These are phyloP conservation scores for Mallotus japonicus DNA, from an alignment of 441 rosid species.

Conservation along the genomic window DNA sequence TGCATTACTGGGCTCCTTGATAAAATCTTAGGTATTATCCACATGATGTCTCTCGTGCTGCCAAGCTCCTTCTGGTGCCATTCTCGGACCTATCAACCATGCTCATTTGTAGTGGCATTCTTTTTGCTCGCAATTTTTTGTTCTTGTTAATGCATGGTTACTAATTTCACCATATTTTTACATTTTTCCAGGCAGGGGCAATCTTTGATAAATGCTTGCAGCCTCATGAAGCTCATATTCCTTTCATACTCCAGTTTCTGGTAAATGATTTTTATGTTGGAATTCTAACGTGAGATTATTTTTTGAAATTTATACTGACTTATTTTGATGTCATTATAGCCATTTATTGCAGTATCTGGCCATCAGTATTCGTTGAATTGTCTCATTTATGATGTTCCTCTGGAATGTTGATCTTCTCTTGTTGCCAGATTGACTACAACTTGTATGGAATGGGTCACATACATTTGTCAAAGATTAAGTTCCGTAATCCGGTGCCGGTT, in stretches of 20 bases:
- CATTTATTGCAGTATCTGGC: neutral
- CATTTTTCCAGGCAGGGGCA: conserved; percentile 63
- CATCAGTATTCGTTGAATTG: neutral
- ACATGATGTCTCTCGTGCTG: conserved; percentile 85
- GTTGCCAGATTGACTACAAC: conserved; percentile 77
- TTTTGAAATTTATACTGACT: neutral
- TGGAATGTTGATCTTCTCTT: conserved; percentile 15
- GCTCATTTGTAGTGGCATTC: conserved; percentile 8
- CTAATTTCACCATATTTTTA: neutral
- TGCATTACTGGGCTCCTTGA: conserved; percentile 43
- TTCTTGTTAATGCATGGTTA: conserved; percentile 1
- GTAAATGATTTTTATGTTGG: conserved; percentile 33
- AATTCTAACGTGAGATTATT: neutral
- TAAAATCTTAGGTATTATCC: conserved; percentile 69
- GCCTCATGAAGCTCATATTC: conserved; percentile 95
- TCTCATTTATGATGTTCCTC: neutral
- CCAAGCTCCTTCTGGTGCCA: conserved; percentile 74
- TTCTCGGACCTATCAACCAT: conserved; percentile 17
- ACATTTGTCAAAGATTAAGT: conserved; percentile 81
- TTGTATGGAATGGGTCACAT: conserved; percentile 95
- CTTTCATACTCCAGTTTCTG: conserved; percentile 91
- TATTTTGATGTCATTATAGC: neutral
- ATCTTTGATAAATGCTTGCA: conserved; percentile 73
- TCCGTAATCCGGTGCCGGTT: conserved; percentile 80
- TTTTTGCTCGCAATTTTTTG: conserved; percentile 4